A percentile compares a stretch with the other conserved stretches of the same genome.
Evolutionary conservation across 1,284 basidiomycete species (phyloP).

Genomic region (Naganishia sp.): DNA sequence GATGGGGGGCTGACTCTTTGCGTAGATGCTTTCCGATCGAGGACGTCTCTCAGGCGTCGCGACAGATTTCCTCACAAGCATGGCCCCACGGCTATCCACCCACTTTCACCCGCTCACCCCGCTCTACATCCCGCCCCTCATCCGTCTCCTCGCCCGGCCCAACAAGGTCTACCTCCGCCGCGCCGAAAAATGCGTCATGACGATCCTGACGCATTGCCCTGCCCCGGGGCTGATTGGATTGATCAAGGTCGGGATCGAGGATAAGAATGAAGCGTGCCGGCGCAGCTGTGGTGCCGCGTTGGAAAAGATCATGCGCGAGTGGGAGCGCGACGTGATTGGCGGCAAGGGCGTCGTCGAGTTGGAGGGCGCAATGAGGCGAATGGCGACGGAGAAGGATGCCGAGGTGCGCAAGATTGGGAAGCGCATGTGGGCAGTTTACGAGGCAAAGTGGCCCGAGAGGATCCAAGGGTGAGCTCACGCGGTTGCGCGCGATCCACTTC

Average conservation of each 20-base stretch:
- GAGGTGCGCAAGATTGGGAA: constrained; percentile 56
- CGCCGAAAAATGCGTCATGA: constrained; percentile 54
- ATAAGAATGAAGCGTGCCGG: constrained; percentile 53
- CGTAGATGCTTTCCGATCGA: constrained; percentile 56
- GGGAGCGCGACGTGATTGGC: constrained; percentile 45
- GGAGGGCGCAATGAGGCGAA: constrained; percentile 53
- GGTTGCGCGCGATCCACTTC: not conserved
- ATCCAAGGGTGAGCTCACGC: constrained; percentile 51
- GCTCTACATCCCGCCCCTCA: constrained; percentile 55
- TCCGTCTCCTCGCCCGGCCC: constrained; percentile 55
- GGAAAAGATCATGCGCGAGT: constrained; percentile 42
- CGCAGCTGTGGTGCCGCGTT: constrained; percentile 43
- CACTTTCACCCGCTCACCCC: constrained; percentile 53
- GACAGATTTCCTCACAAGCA: constrained; percentile 55
- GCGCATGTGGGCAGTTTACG: constrained; percentile 53
- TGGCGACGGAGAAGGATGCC: constrained; percentile 55
- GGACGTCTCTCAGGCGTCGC: constrained; percentile 56
- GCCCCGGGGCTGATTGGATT: constrained; percentile 47
- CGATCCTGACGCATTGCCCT: constrained; percentile 55
- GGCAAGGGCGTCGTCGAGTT: constrained; percentile 46
- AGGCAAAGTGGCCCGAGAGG: constrained; percentile 54
- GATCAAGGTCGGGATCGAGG: constrained; percentile 51
- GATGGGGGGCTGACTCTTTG: too few relatives aligned
- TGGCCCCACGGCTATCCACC: constrained; percentile 54
- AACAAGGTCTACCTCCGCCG: constrained; percentile 58